These are phyloP conservation scores for Saccharomycopsis phalli DNA, from an alignment of 1,139 yeast species.

Conservation along the genomic window DNA sequence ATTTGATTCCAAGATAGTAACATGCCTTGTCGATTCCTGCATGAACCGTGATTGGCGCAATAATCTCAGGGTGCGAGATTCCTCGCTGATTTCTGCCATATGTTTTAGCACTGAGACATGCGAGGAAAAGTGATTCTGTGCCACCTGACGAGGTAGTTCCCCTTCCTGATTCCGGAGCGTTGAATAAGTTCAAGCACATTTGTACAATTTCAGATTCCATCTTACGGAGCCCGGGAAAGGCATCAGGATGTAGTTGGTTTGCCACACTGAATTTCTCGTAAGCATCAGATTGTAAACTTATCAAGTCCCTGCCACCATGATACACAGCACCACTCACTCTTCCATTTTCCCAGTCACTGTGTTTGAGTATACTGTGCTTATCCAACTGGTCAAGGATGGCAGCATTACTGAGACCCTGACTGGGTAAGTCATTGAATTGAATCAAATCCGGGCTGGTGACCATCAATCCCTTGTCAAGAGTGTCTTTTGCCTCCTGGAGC, in stretches of 20 bases:
- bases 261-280: conserved; percentile 74
- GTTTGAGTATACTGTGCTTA: conserved; percentile 41
- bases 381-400: conserved; percentile 42
- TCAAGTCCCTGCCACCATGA: conserved; percentile 78
- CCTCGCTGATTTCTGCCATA: conserved; percentile 49
- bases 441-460: conserved; percentile 39
- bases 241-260: conserved; percentile 94
- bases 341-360: conserved; percentile 77
- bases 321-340: conserved; percentile 92
- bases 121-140: conserved; percentile 78
- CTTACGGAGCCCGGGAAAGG: conserved; percentile 90
- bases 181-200: conserved; percentile 74
- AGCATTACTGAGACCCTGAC: conserved; percentile 40
- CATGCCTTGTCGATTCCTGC: conserved; percentile 96
- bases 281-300: conserved; percentile 66
- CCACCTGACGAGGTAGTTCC: conserved; percentile 98
- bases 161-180: conserved; percentile 67
- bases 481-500: conserved; percentile 37
- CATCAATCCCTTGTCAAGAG: conserved; percentile 49
- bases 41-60: conserved; percentile 85
- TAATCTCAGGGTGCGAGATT: conserved; percentile 69
- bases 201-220: conserved; percentile 95
- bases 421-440: conserved; percentile 48
- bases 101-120: conserved; percentile 75
- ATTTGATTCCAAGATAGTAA: conserved; percentile 77